These are phyloP conservation scores for Colletotrichum coccodes DNA, from an alignment of 2,329 filamentous ascomycete species.

Conservation along the genomic window DNA sequence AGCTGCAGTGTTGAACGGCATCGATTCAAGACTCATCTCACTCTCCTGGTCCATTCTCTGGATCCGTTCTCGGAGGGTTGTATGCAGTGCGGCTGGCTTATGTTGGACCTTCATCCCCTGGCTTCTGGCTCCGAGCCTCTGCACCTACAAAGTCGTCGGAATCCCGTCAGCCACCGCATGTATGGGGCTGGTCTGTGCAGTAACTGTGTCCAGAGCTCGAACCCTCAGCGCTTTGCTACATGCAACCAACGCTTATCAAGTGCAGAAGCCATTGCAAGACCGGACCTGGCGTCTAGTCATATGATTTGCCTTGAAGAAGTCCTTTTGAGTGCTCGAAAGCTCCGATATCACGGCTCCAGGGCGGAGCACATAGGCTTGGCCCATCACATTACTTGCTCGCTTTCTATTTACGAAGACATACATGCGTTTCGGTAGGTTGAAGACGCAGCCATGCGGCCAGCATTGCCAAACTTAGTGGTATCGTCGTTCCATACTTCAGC, in stretches of 20 bases:
- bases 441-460: not conserved
- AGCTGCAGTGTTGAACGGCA: not conserved
- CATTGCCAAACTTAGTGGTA: not conserved
- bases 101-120: not conserved
- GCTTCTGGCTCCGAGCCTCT: not conserved
- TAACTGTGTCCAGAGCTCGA: not conserved
- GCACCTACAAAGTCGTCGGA: not conserved
- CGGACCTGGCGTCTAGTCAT: not conserved
- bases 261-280: not conserved
- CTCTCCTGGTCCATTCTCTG: not conserved
- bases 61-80: not conserved
- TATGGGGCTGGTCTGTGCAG: not conserved
- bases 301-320: not conserved
- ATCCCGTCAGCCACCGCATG: not conserved
- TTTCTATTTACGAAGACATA: not conserved
- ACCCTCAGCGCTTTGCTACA: not conserved
- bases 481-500: not conserved
- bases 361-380: not conserved
- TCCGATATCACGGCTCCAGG: not conserved
- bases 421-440: too few species aligned
- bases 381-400: too few species aligned
- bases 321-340: not conserved
- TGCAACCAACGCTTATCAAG: not conserved
- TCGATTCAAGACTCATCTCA: not conserved
- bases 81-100: not conserved